Conservation (phyloP, 768 basidiomycete genomes). For the Naganishia antarctica region DNA sequence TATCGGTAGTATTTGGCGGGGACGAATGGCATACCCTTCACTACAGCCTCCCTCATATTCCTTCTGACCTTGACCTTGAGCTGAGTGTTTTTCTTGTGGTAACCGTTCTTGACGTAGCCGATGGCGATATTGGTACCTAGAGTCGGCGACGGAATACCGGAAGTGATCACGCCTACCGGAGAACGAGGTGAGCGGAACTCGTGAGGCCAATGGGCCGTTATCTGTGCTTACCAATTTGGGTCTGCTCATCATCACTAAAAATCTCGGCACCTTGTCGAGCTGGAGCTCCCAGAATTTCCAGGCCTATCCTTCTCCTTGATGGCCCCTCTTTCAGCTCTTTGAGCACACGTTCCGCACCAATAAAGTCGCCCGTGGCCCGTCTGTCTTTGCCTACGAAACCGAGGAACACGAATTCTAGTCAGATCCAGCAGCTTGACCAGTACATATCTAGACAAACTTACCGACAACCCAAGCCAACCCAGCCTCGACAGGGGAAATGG, state of each 20-base stretch:
- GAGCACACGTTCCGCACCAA: conserved; percentile 69
- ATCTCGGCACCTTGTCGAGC: conserved; percentile 85
- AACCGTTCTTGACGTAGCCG: conserved; percentile 75
- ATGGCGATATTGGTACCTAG: conserved; percentile 89
- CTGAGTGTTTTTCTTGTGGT: conserved; percentile 85
- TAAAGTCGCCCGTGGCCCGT: conserved; percentile 60
- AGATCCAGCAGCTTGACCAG: not conserved
- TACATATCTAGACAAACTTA: conserved; percentile 48
- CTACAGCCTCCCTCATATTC: conserved; percentile 66
- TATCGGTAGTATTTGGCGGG: conserved; percentile 65
- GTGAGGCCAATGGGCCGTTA: conserved; percentile 6
- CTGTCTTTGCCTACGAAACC: conserved; percentile 68
- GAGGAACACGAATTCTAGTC: not conserved
- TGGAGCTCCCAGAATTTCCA: conserved; percentile 76
- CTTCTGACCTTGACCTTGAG: conserved; percentile 78
- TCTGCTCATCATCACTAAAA: conserved; percentile 56
- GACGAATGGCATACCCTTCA: conserved; percentile 83
- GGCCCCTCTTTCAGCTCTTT: conserved; percentile 76
- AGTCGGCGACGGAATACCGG: conserved; percentile 91
- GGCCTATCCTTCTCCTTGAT: conserved; percentile 68
- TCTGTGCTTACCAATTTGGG: conserved; percentile 58
- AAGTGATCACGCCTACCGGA: conserved; percentile 67
- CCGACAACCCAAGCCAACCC: conserved; percentile 90
- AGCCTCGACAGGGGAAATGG: conserved; percentile 80
- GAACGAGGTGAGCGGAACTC: not conserved